Evolutionary conservation across 495 filamentous ascomycete genomes (phyloP), one percentile per base, ranked within the genome.

Genomic region (Cercophora samala): DNA sequence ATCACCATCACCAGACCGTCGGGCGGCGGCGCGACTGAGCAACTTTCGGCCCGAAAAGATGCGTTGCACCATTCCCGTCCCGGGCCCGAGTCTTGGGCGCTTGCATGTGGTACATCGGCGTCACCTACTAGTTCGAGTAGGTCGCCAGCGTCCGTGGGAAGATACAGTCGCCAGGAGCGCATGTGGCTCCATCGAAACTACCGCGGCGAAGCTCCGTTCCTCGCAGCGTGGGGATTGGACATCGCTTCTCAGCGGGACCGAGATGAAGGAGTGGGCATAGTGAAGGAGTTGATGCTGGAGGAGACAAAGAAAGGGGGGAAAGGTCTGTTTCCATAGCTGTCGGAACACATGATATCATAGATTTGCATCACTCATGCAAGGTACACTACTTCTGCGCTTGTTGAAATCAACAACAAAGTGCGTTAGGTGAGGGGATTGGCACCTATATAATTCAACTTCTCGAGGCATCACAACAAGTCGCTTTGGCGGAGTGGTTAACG

Each of bases 141-240:
- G 29, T 32, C 29, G 29, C 8, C 29, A 32, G 8, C 29, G 8
- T 3, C 29, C 3, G 29, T 8, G 8, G 29, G 29, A 13, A 46
- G 55, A 0, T 66, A 72, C 42, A 76, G 68, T 2, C 68, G 70
- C 6, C 17, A 75, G 42, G 73, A 82, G 52, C 64, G 75, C 0
- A 46, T 79, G n/a, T 82, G 79, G 79, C 62, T 82, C 29, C 80
- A 82, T 56, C 62, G 58, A 9, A 75, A 82, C 64, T 82, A 82
- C 65, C 72, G 76, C 9, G 80, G 79, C 0, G 77, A 81, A 37
- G 76, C 75, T 0, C 70, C 72, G 0, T 82, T 82, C 23, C 66
- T 82, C 4, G 60, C 67, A 24, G 79, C 79, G 0, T 82, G 80
- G 80, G 80, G 80, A 0, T 64, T 82, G 25, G 70, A 80, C 15